Conservation (phyloP, 345 rosid species). For the Capsella bursapastoris region DNA sequence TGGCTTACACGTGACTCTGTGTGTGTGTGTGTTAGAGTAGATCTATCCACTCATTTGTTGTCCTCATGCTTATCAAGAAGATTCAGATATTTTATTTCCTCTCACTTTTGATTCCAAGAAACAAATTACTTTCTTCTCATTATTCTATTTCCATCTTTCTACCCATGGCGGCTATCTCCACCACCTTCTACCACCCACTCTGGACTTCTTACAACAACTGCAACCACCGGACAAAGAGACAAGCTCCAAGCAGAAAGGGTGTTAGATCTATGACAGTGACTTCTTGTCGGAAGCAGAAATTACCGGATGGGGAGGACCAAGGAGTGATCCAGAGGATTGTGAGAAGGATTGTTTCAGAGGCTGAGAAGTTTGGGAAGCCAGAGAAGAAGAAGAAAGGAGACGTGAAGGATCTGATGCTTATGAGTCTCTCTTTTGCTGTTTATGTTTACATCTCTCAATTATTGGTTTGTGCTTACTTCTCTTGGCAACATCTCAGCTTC, state of each 20-base stretch:
- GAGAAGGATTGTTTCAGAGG: slow-evolving; percentile 27
- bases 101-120: slow-evolving; percentile 20
- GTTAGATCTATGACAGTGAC: slow-evolving; percentile 30
- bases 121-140: not conserved
- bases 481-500: slow-evolving; percentile 61
- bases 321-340: slow-evolving; percentile 36
- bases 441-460: slow-evolving; percentile 80
- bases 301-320: slow-evolving; percentile 30
- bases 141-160: slow-evolving; percentile 29
- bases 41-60: slow-evolving; percentile 39
- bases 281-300: slow-evolving; percentile 38
- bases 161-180: slow-evolving; percentile 34
- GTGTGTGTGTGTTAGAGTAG: not conserved
- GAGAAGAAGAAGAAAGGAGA: slow-evolving; percentile 63
- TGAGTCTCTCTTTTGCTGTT: slow-evolving; percentile 86
- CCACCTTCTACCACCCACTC: slow-evolving; percentile 44
- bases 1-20: not conserved
- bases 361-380: slow-evolving; percentile 33
- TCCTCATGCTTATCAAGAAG: slow-evolving; percentile 7
- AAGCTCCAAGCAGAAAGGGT: slow-evolving; percentile 20
- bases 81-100: slow-evolving; percentile 21
- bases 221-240: slow-evolving; percentile 38
- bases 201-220: slow-evolving; percentile 11
- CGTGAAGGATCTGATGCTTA: slow-evolving; percentile 73
- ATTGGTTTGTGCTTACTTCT: slow-evolving; percentile 78